Evolutionary conservation across 345 rosid genomes (phyloP).

Genomic region (Carallia brachiata): DNA sequence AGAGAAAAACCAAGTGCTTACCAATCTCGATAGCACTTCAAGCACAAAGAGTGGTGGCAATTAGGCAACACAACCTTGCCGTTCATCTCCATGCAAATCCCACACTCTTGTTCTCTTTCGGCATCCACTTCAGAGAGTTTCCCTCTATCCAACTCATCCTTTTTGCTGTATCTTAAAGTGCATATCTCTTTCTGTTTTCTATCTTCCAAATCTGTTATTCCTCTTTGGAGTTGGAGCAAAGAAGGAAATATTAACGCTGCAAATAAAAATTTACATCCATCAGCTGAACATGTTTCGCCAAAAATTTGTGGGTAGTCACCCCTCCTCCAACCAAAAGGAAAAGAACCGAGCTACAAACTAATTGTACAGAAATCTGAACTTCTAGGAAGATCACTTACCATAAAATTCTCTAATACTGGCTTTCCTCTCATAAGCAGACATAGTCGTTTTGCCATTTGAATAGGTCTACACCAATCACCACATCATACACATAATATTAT

Average conservation of each 20-base stretch:
- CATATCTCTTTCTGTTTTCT: conserved; percentile 23
- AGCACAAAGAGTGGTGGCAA: conserved; percentile 25
- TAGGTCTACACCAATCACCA: not conserved
- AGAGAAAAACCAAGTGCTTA: not conserved
- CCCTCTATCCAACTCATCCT: conserved; percentile 18
- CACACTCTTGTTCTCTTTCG: conserved; percentile 32
- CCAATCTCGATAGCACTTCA: conserved; percentile 30
- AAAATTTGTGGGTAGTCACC: too few relatives aligned
- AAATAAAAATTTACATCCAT: not conserved
- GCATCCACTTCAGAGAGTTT: conserved; percentile 19
- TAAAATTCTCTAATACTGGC: conserved; percentile 77
- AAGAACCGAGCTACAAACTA: too few relatives aligned
- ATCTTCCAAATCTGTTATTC: conserved; percentile 25
- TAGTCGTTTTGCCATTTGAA: conserved; percentile 42
- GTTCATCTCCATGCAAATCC: conserved; percentile 29
- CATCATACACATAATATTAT: not conserved
- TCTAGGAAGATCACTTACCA: conserved; percentile 29
- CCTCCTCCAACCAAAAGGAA: too few relatives aligned
- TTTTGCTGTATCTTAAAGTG: conserved; percentile 13
- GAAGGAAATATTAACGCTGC: conserved; percentile 29
- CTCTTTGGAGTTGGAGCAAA: conserved; percentile 25
- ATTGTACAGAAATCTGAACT: too few relatives aligned
- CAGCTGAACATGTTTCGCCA: too few relatives aligned
- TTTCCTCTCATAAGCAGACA: conserved; percentile 81
- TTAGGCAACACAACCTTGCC: conserved; percentile 25